A percentile compares a stretch with the other conserved stretches of the same genome.
phyloP scores from a whole-genome alignment of 2,329 filamentous ascomycete genomes.

The Fusarium pininemorale region DNA sequence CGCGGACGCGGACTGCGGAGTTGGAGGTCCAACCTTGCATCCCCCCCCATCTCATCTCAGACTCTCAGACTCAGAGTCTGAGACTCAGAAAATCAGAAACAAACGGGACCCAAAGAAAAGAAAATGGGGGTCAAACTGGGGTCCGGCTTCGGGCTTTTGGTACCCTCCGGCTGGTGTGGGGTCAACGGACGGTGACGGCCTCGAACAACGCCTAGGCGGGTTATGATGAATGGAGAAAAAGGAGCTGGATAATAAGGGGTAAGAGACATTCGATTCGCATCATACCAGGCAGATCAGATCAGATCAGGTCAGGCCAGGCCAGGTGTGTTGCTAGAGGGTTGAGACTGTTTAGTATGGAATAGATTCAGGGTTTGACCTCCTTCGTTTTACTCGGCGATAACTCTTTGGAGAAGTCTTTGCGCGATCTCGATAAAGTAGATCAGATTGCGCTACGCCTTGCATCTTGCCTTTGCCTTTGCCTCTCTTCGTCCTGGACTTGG shows the following conservation, averaged over 20 bases:
- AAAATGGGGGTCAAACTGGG: neutral
- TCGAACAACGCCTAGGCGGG: conserved; percentile 2
- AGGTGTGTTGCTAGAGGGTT: neutral
- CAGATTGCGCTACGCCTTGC: neutral
- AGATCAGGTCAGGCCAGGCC: neutral
- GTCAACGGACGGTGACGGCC: conserved; percentile 2
- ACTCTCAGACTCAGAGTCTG: neutral
- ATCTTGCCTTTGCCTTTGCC: neutral
- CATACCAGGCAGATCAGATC: neutral
- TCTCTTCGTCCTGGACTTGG: neutral
- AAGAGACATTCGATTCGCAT: neutral
- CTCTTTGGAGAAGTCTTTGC: conserved; percentile 1
- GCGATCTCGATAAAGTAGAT: neutral
- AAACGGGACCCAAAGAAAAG: neutral
- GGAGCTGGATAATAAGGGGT: neutral
- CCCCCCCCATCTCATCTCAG: neutral
- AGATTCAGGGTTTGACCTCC: neutral
- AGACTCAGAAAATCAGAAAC: neutral
- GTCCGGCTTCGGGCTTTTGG: conserved; percentile 45
- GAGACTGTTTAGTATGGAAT: neutral
- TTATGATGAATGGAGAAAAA: neutral
- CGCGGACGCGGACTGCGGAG: conserved; percentile 36
- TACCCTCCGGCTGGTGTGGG: conserved; percentile 37
- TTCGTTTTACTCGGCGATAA: neutral
- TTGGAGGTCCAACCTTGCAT: conserved; percentile 13